Conservation (phyloP, 306 rosid species). For the Lathyrus oleraceus region DNA sequence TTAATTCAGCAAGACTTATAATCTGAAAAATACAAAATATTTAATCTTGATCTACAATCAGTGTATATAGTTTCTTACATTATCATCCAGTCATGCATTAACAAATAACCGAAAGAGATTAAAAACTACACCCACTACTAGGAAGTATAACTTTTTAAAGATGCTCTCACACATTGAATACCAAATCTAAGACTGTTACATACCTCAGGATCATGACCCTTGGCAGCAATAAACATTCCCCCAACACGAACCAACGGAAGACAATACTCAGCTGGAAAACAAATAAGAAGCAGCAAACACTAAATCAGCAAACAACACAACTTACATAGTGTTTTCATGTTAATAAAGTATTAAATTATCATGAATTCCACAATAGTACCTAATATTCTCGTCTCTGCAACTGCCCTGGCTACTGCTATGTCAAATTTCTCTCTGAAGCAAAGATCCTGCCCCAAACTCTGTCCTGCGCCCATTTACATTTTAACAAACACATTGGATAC, state of each 20-base stretch:
- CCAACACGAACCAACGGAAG: conserved; percentile 91
- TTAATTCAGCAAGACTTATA: neutral
- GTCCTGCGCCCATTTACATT: conserved; percentile 50
- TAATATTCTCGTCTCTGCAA: conserved; percentile 86
- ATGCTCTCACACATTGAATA: neutral
- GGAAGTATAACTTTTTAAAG: neutral
- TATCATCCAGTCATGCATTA: neutral
- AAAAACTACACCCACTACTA: neutral
- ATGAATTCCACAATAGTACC: conserved; percentile 44
- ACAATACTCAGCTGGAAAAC: conserved; percentile 80
- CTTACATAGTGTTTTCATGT: neutral
- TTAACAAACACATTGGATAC: conserved; percentile 2
- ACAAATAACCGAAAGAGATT: conserved; percentile 1
- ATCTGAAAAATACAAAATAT: conserved; percentile 1
- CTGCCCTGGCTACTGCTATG: conserved; percentile 90
- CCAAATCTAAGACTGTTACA: conserved; percentile 21
- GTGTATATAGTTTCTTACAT: neutral
- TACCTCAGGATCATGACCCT: conserved; percentile 87
- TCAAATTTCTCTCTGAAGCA: conserved; percentile 78
- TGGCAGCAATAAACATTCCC: conserved; percentile 83
- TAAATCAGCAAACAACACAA: conserved; percentile 18
- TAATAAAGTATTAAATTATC: conserved; percentile 8
- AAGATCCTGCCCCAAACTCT: conserved; percentile 74
- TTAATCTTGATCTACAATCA: neutral
- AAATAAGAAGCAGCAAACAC: conserved; percentile 36